Percentiles rank a stretch among this genome's conserved stretches.
phyloP scores from a whole-genome alignment of 805 yeast species.

The Tetrapisispora namnaoensis region DNA sequence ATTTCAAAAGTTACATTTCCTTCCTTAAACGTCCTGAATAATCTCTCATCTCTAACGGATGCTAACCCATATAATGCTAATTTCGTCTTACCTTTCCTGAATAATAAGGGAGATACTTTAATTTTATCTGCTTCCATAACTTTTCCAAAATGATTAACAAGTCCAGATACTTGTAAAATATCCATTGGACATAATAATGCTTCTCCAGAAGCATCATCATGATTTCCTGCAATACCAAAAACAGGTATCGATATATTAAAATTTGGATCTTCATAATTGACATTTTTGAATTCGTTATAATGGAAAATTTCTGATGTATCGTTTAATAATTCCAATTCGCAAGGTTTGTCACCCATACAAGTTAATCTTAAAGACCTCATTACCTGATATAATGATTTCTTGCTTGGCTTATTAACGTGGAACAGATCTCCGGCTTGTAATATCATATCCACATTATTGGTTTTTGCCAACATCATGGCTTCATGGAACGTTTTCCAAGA shows the following conservation, averaged over 20 bases:
- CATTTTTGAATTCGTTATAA: constrained; percentile 54
- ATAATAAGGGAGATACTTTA: constrained; percentile 60
- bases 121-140: constrained; percentile 68
- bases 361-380: constrained; percentile 56
- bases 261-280: constrained; percentile 87
- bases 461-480: constrained; percentile 59
- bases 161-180: constrained; percentile 66
- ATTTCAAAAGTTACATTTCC: constrained; percentile 70
- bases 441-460: constrained; percentile 74
- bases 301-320: constrained; percentile 56
- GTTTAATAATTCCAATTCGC: constrained; percentile 72
- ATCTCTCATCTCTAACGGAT: constrained; percentile 79
- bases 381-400: constrained; percentile 78
- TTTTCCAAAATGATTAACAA: constrained; percentile 84
- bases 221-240: constrained; percentile 90
- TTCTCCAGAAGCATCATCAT: constrained; percentile 91
- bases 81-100: constrained; percentile 74
- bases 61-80: constrained; percentile 85
- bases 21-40: constrained; percentile 71
- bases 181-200: constrained; percentile 79
- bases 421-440: constrained; percentile 90
- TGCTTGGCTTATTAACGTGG: constrained; percentile 81
- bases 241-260: constrained; percentile 81
- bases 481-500: constrained; percentile 84
- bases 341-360: constrained; percentile 81